Evolutionary conservation across 1,139 yeast genomes (phyloP).

Genomic region (Hansenula sp.): DNA sequence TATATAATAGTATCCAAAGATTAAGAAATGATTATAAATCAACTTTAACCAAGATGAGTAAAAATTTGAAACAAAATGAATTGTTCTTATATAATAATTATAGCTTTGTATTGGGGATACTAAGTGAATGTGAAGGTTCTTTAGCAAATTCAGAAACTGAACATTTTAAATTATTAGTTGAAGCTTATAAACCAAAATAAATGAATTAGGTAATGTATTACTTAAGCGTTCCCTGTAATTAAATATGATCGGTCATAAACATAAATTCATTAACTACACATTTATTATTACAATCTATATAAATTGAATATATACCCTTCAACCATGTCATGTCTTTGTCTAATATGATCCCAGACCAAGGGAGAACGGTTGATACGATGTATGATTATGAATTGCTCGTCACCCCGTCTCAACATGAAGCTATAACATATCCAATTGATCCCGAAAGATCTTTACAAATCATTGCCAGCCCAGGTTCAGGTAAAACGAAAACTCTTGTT

Average conservation of each 20-base stretch:
- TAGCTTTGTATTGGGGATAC: constrained; percentile 46
- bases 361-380: neutral
- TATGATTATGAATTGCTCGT: constrained; percentile 6
- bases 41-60: constrained; percentile 65
- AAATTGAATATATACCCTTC: too few species aligned
- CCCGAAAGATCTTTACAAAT: constrained; percentile 42
- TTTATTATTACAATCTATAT: too few species aligned
- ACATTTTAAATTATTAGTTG: constrained; percentile 60
- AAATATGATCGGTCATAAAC: neutral
- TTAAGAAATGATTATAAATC: constrained; percentile 78
- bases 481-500: constrained; percentile 64
- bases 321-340: neutral
- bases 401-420: constrained; percentile 35
- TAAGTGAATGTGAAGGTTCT: constrained; percentile 44
- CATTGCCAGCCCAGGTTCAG: constrained; percentile 74
- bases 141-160: constrained; percentile 53
- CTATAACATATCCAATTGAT: constrained; percentile 34
- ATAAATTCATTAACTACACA: too few species aligned
- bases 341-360: neutral
- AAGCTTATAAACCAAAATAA: constrained; percentile 44
- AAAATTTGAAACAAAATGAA: constrained; percentile 53
- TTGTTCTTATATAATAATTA: constrained; percentile 77
- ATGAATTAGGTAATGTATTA: too few species aligned
- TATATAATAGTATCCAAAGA: constrained; percentile 63
- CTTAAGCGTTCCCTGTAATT: too few species aligned